These are phyloP conservation scores for Pythium utonaiense DNA, from an alignment of 352 stramenopile species.

Conservation along the genomic window DNA sequence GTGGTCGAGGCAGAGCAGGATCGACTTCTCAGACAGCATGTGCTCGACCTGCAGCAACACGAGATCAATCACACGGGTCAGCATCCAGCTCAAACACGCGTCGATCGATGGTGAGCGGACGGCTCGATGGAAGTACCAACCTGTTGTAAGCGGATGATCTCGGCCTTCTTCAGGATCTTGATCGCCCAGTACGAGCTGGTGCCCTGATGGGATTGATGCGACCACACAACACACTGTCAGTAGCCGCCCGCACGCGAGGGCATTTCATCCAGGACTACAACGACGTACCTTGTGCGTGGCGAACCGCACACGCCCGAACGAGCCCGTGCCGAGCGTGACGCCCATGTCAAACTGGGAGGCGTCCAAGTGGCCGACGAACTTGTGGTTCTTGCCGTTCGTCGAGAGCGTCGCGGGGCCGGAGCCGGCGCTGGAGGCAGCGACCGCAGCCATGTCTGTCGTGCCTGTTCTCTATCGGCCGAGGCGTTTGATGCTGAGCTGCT, in stretches of 20 bases:
- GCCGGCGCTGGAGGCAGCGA: conserved; percentile 18
- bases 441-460: conserved; percentile 7
- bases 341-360: conserved; percentile 93
- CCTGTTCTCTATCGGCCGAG: not conserved
- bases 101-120: not conserved
- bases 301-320: conserved; percentile 96
- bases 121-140: conserved; percentile 28
- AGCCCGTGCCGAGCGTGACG: conserved; percentile 95
- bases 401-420: conserved; percentile 24
- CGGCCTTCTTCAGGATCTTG: conserved; percentile 97
- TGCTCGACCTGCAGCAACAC: conserved; percentile 86
- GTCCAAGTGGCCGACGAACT: conserved; percentile 48
- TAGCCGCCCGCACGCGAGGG: too few species aligned
- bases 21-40: conserved; percentile 96
- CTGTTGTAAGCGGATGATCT: conserved; percentile 95
- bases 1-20: conserved; percentile 90
- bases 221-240: too few species aligned
- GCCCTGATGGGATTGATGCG: too few species aligned
- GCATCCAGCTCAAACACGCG: not conserved
- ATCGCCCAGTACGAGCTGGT: conserved; percentile 94
- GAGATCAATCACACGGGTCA: not conserved
- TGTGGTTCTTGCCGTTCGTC: conserved; percentile 29
- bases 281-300: conserved; percentile 89
- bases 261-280: not conserved
- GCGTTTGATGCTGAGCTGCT: not conserved